Evolutionary conservation across 331 rosid species (phyloP), one percentile per base, ranked within the genome.

Genomic region (Malus hybrid): DNA sequence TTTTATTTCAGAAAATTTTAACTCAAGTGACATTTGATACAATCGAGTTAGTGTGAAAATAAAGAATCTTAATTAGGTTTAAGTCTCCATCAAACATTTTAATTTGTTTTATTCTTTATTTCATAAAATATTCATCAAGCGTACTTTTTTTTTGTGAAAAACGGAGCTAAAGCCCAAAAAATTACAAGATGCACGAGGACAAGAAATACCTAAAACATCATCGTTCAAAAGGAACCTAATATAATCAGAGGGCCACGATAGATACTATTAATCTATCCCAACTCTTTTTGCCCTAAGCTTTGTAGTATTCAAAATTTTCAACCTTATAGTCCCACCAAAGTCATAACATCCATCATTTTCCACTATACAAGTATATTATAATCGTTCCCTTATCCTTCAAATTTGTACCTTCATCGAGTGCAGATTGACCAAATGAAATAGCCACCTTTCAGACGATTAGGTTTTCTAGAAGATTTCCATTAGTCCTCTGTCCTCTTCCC

Each of bases 331-430:
- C 77, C 44, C 48, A 36, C 10, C 19, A 15, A 16, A 56, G 66
- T 71, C 20, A 79, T 56, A 24, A 10, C 46, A 76, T 15, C 34
- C 20, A 71, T 71, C 42, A 11, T 31, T 28, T 70, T 81, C 74
- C 22, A 50, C 31, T n/a, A n/a, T 44, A 20, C 50, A 32, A 18
- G 4, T 36, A 8, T 36, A 28, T 32, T 15, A 33, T 19, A 3
- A 22, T 9, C 14, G 65, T 57, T 27, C 29, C 71, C 36, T 66
- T 56, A 42, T 72, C 55, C 6, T 66, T 44, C 5, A 66, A 39
- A 6, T 16, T 31, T 29, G 6, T 4, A 33, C 24, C n/a, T 67
- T 46, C 54, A 16, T 62, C 61, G 28, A 69, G 74, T 44, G 56
- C 52, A 63, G 55, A 54, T 63, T 59, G 84, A 75, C 80, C 65